Conservation (phyloP, 2,329 filamentous ascomycete genomes). For the Fusarium dlaminii region DNA sequence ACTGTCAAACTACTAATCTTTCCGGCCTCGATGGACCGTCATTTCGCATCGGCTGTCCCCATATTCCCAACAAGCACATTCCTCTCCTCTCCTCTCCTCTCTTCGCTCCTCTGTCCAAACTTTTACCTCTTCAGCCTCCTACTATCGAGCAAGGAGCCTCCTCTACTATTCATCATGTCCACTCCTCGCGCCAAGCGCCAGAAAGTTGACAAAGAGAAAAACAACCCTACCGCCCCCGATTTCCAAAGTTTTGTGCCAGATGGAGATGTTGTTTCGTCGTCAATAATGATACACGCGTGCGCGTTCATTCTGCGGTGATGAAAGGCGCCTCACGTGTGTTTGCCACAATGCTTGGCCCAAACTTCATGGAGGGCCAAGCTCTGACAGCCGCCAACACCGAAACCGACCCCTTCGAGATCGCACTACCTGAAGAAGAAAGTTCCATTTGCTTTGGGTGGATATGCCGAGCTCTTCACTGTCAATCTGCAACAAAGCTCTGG, state of each 20-base stretch:
- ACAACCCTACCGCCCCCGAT: too few species aligned
- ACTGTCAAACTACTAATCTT: background rate
- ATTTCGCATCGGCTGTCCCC: background rate
- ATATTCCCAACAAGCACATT: background rate
- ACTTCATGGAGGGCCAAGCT: slow-evolving; percentile 2
- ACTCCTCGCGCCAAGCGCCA: background rate
- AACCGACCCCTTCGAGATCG: background rate
- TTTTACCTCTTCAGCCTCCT: background rate
- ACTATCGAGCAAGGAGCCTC: background rate
- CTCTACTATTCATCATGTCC: background rate
- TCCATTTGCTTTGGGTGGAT: background rate
- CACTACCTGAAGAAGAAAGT: background rate
- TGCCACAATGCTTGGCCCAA: background rate
- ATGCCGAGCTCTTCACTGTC: background rate
- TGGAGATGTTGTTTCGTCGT: background rate
- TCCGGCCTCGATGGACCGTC: background rate
- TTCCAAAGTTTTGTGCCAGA: background rate
- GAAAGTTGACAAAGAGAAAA: background rate
- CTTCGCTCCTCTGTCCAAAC: background rate
- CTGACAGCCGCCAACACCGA: background rate
- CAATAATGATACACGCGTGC: background rate
- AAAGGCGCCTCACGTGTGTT: background rate
- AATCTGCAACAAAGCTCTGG: background rate
- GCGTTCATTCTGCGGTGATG: background rate
- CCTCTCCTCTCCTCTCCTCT: background rate